Conservation (phyloP, 306 rosid species). For the Boehmeria nivea region DNA sequence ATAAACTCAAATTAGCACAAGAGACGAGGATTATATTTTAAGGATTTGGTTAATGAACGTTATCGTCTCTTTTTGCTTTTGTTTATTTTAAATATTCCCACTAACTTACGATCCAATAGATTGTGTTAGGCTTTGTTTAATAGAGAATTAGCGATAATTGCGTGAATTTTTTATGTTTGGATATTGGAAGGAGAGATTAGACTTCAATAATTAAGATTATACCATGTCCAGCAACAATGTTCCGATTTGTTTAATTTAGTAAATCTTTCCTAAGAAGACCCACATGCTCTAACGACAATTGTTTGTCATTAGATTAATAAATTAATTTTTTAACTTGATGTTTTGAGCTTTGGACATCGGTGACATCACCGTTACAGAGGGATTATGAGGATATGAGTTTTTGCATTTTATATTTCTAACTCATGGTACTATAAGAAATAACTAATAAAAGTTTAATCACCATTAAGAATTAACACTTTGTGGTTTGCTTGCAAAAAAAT, state of each 20-base stretch:
- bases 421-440: no score
- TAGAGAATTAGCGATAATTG: no score
- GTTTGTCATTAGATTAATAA: background rate
- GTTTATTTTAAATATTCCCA: background rate
- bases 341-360: background rate
- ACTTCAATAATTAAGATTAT: background rate
- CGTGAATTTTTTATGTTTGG: background rate
- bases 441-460: no score
- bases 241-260: background rate
- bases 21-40: background rate
- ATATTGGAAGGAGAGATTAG: background rate
- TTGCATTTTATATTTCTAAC: no score
- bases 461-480: no score
- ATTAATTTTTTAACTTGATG: background rate
- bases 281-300: background rate
- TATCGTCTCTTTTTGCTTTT: background rate
- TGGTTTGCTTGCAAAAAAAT: no score
- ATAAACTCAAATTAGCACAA: no score
- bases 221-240: background rate
- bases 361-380: no score
- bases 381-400: no score
- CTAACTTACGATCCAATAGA: background rate
- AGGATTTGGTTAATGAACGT: background rate
- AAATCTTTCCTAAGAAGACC: background rate
- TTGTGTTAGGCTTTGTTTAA: no score